Evolutionary conservation across 2,329 filamentous ascomycete genomes (phyloP).

Genomic region (Nectriaceae sp.): DNA sequence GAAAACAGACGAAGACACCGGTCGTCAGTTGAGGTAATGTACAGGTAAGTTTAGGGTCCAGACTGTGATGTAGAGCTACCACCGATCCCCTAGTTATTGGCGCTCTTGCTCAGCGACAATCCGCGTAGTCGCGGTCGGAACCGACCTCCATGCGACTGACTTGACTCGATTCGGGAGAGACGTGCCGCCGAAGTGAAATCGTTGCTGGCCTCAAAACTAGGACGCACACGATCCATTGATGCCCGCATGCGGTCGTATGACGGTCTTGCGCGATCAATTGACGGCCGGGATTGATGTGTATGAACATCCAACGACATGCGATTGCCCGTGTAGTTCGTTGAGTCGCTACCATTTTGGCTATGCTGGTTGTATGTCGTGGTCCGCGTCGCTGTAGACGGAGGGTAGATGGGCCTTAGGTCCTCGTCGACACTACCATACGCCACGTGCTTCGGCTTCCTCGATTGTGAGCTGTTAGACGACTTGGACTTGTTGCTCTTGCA

Average conservation of each 20-base stretch:
- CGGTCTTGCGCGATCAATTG: constrained; percentile 70
- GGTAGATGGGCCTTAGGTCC: constrained; percentile 90
- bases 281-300: constrained; percentile 46
- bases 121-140: constrained; percentile 44
- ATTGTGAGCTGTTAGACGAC: constrained; percentile 58
- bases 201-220: constrained; percentile 82
- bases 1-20: constrained; percentile 10
- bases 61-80: constrained; percentile 15
- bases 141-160: constrained; percentile 47
- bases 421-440: constrained; percentile 73
- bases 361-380: constrained; percentile 74
- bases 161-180: constrained; percentile 80
- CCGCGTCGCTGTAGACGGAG: constrained; percentile 81
- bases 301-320: constrained; percentile 60
- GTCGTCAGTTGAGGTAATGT: constrained; percentile 29
- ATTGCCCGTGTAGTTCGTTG: constrained; percentile 81
- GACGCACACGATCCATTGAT: constrained; percentile 82
- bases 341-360: constrained; percentile 91
- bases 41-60: constrained; percentile 26
- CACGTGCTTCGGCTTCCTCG: constrained; percentile 52
- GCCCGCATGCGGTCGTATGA: constrained; percentile 86
- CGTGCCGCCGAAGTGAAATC: constrained; percentile 92
- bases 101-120: constrained; percentile 44
- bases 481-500: constrained; percentile 44
- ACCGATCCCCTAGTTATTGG: constrained; percentile 35